Percentiles rank a stretch among this genome's conserved stretches.
phyloP scores from a whole-genome alignment of 2,329 filamentous ascomycete species.

The Hirsutella minnesotensis region DNA sequence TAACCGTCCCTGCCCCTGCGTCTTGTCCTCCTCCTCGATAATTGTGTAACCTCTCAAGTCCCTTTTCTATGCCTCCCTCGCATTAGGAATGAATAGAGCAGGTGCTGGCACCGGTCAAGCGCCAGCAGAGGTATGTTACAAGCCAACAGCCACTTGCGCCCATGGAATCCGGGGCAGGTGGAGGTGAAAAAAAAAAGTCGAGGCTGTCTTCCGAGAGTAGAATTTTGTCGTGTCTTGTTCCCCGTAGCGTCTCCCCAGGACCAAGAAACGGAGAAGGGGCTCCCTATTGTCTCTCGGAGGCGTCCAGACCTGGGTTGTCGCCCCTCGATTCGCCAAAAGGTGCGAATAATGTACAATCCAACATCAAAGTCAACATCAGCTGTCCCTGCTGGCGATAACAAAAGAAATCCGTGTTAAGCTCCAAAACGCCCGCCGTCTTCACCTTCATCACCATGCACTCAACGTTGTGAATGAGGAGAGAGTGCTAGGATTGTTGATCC shows the following conservation, averaged over 20 bases:
- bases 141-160: constrained; percentile 13
- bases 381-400: constrained; percentile 8
- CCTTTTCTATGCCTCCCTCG: not conserved
- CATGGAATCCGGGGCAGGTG: constrained; percentile 7
- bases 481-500: constrained; percentile 21
- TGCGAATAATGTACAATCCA: constrained; percentile 32
- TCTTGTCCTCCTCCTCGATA: constrained; percentile 15
- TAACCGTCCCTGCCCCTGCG: not conserved
- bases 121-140: constrained; percentile 17
- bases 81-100: constrained; percentile 8
- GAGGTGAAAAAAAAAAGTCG: constrained; percentile 8
- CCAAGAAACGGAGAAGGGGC: not conserved
- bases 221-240: constrained; percentile 9
- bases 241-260: not conserved
- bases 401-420: constrained; percentile 2
- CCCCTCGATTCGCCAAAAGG: constrained; percentile 24
- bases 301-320: constrained; percentile 20
- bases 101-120: constrained; percentile 16
- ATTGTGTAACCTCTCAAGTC: constrained; percentile 5
- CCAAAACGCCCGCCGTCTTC: constrained; percentile 5
- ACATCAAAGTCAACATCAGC: constrained; percentile 16
- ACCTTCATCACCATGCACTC: constrained; percentile 11
- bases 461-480: constrained; percentile 10
- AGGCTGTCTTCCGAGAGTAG: constrained; percentile 5
- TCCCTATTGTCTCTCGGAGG: constrained; percentile 14